phyloP scores from a whole-genome alignment of 2,329 filamentous ascomycete genomes.

The Bipolaris oryzae region DNA sequence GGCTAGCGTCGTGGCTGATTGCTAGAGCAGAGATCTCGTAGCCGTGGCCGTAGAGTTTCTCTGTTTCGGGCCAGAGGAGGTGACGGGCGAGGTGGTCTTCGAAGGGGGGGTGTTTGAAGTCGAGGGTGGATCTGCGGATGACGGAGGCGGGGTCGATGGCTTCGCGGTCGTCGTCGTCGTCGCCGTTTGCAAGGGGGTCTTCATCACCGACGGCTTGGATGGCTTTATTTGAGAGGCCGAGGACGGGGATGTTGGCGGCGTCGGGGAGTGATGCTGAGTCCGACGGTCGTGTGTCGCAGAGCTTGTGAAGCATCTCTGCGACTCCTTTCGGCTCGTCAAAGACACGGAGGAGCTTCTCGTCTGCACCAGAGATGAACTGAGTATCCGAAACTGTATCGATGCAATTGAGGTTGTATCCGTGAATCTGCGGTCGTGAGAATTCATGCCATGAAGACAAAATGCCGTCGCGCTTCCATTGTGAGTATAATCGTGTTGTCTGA shows the following conservation, averaged over 20 bases:
- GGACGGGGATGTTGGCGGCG: slow-evolving; percentile 90
- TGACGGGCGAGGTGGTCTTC: slow-evolving; percentile 89
- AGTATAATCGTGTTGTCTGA: slow-evolving; percentile 89
- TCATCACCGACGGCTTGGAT: slow-evolving; percentile 61
- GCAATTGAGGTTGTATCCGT: slow-evolving; percentile 97
- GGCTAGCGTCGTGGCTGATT: slow-evolving; percentile 71
- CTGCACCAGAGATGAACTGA: slow-evolving; percentile 90
- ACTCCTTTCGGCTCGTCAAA: slow-evolving; percentile 89
- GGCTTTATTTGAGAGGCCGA: slow-evolving; percentile 95
- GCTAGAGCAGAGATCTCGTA: slow-evolving; percentile 94
- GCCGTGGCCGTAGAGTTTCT: slow-evolving; percentile 97
- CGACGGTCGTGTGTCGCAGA: slow-evolving; percentile 63
- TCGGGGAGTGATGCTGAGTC: slow-evolving; percentile 65
- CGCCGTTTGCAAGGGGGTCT: slow-evolving; percentile 40
- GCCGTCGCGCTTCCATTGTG: slow-evolving; percentile 69
- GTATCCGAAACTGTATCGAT: slow-evolving; percentile 74
- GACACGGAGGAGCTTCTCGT: slow-evolving; percentile 96
- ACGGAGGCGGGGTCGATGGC: slow-evolving; percentile 62
- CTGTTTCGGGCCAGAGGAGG: slow-evolving; percentile 92
- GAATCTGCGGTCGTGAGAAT: slow-evolving; percentile 92
- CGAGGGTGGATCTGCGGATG: slow-evolving; percentile 66
- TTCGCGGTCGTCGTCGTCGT: slow-evolving; percentile 61
- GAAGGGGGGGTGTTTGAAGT: slow-evolving; percentile 75
- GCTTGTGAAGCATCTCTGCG: slow-evolving; percentile 70
- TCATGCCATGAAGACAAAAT: slow-evolving; percentile 79